These are phyloP conservation scores for Capsicum chinense DNA, from an alignment of 257 asterid species.

Conservation along the genomic window DNA sequence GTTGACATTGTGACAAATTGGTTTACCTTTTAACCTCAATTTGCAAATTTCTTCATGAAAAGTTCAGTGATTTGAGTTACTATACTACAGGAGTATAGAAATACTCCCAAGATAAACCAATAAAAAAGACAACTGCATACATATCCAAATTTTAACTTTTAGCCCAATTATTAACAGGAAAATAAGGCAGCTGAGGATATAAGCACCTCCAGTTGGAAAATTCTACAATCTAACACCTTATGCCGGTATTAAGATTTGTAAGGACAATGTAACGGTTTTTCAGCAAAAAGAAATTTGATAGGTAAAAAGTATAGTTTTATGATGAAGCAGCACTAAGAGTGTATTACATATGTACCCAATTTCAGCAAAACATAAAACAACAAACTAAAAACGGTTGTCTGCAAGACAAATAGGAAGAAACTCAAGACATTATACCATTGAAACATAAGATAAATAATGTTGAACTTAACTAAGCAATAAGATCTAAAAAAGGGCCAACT, in stretches of 20 bases:
- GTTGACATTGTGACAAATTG: neutral
- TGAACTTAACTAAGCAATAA: constrained; percentile 13
- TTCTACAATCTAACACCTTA: neutral
- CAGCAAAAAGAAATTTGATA: neutral
- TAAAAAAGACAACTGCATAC: neutral
- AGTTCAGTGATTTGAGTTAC: neutral
- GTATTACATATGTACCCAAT: neutral
- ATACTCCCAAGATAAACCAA: neutral
- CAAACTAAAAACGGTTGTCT: neutral
- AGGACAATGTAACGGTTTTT: constrained; percentile 12
- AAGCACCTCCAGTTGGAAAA: neutral
- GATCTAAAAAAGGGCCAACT: neutral
- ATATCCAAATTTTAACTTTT: constrained; percentile 3
- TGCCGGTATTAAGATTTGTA: neutral
- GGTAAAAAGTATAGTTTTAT: neutral
- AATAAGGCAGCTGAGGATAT: neutral
- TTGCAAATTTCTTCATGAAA: neutral
- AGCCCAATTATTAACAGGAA: constrained; percentile 11
- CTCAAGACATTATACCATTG: neutral
- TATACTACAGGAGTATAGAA: neutral
- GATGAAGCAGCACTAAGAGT: constrained; percentile 10
- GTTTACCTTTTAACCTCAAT: constrained; percentile 1
- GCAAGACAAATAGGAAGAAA: constrained; percentile 23
- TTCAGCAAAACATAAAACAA: neutral
- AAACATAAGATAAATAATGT: constrained; percentile 15